Evolutionary conservation across 352 stramenopile species (phyloP), one percentile per base, ranked within the genome.

Genomic region (Hyaloperonospora arabidopsidis): DNA sequence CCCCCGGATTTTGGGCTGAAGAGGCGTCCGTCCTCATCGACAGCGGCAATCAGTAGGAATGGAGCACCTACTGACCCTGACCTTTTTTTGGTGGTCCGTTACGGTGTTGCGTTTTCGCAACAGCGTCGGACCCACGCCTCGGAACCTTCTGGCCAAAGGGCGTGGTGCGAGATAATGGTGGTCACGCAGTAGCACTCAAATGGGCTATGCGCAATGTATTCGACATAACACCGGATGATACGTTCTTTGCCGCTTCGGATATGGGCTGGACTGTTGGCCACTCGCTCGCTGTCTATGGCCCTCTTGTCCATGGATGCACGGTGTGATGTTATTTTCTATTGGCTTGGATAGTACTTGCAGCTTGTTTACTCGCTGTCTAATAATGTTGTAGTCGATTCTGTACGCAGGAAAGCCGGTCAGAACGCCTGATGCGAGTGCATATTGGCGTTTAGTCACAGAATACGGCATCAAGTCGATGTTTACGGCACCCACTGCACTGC

Each of bases 201-300:
- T 95, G 76, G 68, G 70, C 77, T 28, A 93, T 96, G 84, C 63
- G 70, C 14, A 68, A 87, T 23, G 72, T 92, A 35, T 90, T 94
- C 49, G 65, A 80, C 51, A 84, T 83, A n/a, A 57, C 72, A 13
- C 57, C 59, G 11, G 81, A 84, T 3, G 86, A 95, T 45, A 85
- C 84, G 11, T 95, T 82, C 61, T 95, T 86, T 70, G 76, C 85
- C 5, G 84, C 84, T 1, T 86, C 69, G 15, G 87, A 95, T 63
- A 89, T 95, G 67, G 89, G 90, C 10, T 97, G 90, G 90, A 79
- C 87, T 14, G 83, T 95, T 13, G 87, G 87, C 7, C 88, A 97
- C 67, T 84, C 72, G 1, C 94, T 92, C 63, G 84, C 86, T 51
- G 78, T 95, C 0, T 97, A 97, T 61, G 90, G 78, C 18, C 88